Conservation (phyloP, 2,329 filamentous ascomycete genomes). For the Botrytis fragariae region DNA sequence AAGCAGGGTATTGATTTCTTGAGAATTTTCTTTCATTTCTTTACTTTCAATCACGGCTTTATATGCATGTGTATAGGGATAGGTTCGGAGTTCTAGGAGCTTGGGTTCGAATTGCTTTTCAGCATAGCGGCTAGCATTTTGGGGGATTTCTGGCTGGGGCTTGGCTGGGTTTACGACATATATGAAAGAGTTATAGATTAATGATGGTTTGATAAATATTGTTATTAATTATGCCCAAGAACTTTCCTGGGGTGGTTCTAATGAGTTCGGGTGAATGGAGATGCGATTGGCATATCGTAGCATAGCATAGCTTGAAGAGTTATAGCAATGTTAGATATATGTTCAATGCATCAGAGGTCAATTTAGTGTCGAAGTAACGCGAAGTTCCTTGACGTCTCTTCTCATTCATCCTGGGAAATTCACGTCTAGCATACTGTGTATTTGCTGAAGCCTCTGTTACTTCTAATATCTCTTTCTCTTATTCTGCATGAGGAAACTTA, state of each 20-base stretch:
- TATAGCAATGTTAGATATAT: neutral
- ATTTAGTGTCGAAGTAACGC: neutral
- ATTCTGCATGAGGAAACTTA: neutral
- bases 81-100: conserved; percentile 1
- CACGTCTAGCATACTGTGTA: neutral
- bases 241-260: neutral
- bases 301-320: neutral
- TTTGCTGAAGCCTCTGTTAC: neutral
- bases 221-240: neutral
- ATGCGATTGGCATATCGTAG: neutral
- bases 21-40: neutral
- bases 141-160: neutral
- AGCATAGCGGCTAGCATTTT: conserved; percentile 1
- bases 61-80: conserved; percentile 2
- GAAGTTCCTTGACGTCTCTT: neutral
- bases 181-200: neutral
- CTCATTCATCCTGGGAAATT: neutral
- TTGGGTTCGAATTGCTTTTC: conserved; percentile 7
- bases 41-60: neutral
- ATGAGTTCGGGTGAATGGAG: neutral
- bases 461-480: neutral
- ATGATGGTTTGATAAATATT: neutral
- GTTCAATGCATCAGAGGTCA: neutral
- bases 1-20: neutral
- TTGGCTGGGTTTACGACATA: neutral